These are phyloP conservation scores for Gamarada debralockiae DNA, from an alignment of 495 filamentous ascomycete genomes.

Conservation along the genomic window DNA sequence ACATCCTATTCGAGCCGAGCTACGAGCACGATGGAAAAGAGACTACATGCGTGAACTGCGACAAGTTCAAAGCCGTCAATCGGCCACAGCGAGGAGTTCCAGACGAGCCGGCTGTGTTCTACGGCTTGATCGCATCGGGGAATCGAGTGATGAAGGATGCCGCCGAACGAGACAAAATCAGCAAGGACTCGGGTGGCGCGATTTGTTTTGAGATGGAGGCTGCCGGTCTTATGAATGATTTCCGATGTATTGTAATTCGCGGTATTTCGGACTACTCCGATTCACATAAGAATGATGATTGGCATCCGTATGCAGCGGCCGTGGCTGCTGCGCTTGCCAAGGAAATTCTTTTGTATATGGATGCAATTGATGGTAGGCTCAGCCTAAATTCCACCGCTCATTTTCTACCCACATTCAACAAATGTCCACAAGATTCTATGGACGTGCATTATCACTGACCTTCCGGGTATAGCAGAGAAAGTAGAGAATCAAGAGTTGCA, in stretches of 20 bases:
- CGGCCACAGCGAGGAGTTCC: not conserved
- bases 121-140: slow-evolving; percentile 1
- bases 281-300: slow-evolving; percentile 36
- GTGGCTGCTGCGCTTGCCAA: slow-evolving; percentile 28
- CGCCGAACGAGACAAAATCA: not conserved
- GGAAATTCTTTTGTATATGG: not conserved
- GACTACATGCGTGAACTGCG: not conserved
- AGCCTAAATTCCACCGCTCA: not conserved
- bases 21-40: not conserved
- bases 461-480: not conserved
- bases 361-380: not conserved
- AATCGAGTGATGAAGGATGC: slow-evolving; percentile 3
- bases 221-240: slow-evolving; percentile 3
- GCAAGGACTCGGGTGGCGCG: not conserved
- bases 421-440: not conserved
- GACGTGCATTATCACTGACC: not conserved
- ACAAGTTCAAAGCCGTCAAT: not conserved
- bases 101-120: not conserved
- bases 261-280: slow-evolving; percentile 27
- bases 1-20: slow-evolving; percentile 6
- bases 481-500: not conserved
- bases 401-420: not conserved
- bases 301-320: slow-evolving; percentile 32
- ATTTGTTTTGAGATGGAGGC: slow-evolving; percentile 23
- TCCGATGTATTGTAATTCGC: not conserved